phyloP scores from a whole-genome alignment of 1,139 yeast species.

The Entelexis paramagnoliae region DNA sequence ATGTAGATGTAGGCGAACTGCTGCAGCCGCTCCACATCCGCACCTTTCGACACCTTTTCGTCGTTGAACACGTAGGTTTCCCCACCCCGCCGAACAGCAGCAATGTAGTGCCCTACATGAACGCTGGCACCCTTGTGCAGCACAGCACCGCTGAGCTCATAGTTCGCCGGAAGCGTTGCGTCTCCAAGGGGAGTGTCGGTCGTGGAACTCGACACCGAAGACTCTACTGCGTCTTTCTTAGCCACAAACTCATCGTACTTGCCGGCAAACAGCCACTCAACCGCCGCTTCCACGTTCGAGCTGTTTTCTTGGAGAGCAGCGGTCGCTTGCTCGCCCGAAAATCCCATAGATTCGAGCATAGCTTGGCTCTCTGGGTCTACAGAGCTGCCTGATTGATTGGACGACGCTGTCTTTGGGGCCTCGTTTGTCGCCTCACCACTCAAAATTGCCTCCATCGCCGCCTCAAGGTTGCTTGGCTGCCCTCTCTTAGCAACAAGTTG shows the following conservation, averaged over 20 bases:
- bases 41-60: constrained; percentile 77
- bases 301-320: constrained; percentile 56
- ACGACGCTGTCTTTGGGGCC: neutral
- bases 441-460: constrained; percentile 77
- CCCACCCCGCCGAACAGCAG: constrained; percentile 46
- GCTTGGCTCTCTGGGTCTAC: constrained; percentile 33
- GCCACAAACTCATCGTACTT: constrained; percentile 52
- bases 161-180: constrained; percentile 28
- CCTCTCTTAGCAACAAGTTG: constrained; percentile 27
- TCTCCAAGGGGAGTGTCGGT: constrained; percentile 1
- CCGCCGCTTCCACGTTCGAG: constrained; percentile 61
- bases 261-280: constrained; percentile 71
- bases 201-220: neutral
- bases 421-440: constrained; percentile 12
- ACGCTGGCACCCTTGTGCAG: constrained; percentile 94
- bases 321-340: constrained; percentile 47
- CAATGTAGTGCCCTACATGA: constrained; percentile 94
- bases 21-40: constrained; percentile 48
- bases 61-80: constrained; percentile 85
- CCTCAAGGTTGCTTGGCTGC: constrained; percentile 57
- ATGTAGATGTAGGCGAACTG: constrained; percentile 43
- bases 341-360: constrained; percentile 67
- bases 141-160: constrained; percentile 56
- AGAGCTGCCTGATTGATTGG: neutral
- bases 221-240: constrained; percentile 49